Conservation (phyloP, 2,329 filamentous ascomycete species). For the Sporothrix inflata region DNA sequence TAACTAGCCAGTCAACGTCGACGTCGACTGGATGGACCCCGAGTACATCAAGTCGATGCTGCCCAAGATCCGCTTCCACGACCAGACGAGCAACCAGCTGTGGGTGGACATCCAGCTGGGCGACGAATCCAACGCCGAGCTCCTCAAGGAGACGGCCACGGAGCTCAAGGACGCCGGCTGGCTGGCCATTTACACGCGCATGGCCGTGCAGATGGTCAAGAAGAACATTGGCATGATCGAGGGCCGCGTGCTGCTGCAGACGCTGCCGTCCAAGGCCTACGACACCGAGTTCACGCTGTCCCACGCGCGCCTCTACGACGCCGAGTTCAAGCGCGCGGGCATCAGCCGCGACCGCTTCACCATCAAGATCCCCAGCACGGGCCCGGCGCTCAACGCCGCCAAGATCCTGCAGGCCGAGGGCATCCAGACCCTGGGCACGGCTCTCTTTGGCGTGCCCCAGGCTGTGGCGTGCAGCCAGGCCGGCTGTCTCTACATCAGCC, state of each 20-base stretch:
- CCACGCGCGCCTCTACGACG: conserved; percentile 51
- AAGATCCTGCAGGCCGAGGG: conserved; percentile 49
- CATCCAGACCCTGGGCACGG: conserved; percentile 51
- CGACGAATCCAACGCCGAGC: conserved; percentile 47
- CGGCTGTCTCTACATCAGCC: conserved; percentile 52
- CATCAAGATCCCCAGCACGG: conserved; percentile 57
- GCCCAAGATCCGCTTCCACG: conserved; percentile 47
- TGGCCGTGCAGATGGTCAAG: conserved; percentile 51
- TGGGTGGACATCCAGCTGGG: conserved; percentile 53
- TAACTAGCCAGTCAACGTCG: conserved; percentile 48
- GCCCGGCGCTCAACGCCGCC: conserved; percentile 51
- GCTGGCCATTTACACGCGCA: conserved; percentile 53
- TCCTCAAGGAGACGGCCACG: background rate
- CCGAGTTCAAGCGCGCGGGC: conserved; percentile 50
- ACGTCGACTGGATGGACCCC: conserved; percentile 57
- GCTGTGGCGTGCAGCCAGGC: conserved; percentile 55
- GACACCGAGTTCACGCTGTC: conserved; percentile 49
- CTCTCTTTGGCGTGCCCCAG: conserved; percentile 52
- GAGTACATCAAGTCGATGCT: conserved; percentile 46
- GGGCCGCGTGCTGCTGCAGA: conserved; percentile 55
- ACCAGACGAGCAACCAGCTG: conserved; percentile 56
- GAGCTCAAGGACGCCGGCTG: conserved; percentile 37
- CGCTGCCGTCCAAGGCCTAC: conserved; percentile 51
- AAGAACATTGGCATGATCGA: conserved; percentile 50
- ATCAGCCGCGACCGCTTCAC: conserved; percentile 52